Conservation (phyloP, 768 basidiomycete genomes). For the Boletus patriciae region DNA sequence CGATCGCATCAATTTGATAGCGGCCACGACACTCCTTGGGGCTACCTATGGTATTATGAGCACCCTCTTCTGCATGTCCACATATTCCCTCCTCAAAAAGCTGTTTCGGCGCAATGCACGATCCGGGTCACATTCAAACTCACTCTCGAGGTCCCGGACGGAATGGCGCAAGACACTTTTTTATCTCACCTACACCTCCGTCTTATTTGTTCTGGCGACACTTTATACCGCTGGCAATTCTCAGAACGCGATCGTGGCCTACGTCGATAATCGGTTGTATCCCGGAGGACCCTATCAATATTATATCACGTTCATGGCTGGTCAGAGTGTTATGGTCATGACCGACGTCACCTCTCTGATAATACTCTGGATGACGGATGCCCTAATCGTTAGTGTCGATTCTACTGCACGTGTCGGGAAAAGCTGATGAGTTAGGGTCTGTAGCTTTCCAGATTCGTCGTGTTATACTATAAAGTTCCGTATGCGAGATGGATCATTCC, state of each 20-base stretch:
- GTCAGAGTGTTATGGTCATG: constrained; percentile 25
- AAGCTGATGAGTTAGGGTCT: background rate
- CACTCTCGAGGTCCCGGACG: background rate
- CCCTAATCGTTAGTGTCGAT: constrained; percentile 23
- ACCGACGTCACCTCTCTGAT: constrained; percentile 23
- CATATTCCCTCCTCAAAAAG: constrained; percentile 21
- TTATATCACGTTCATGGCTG: constrained; percentile 24
- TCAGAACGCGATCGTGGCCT: constrained; percentile 29
- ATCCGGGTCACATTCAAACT: constrained; percentile 6
- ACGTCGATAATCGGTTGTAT: constrained; percentile 31
- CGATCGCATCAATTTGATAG: constrained; percentile 27
- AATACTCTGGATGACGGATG: constrained; percentile 34
- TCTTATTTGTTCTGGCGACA: constrained; percentile 30
- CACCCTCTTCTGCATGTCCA: constrained; percentile 21
- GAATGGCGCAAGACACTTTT: constrained; percentile 25
- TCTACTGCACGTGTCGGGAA: background rate
- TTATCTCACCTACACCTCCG: constrained; percentile 26
- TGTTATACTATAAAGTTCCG: constrained; percentile 21
- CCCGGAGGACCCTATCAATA: constrained; percentile 29
- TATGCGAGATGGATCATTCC: constrained; percentile 29
- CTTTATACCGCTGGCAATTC: constrained; percentile 31
- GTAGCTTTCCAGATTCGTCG: constrained; percentile 27
- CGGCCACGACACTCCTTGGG: constrained; percentile 26
- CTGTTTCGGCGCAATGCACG: constrained; percentile 10
- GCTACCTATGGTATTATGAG: constrained; percentile 23